Evolutionary conservation across 495 filamentous ascomycete genomes (phyloP).

Genomic region (Penicillium cosmopolitanum): DNA sequence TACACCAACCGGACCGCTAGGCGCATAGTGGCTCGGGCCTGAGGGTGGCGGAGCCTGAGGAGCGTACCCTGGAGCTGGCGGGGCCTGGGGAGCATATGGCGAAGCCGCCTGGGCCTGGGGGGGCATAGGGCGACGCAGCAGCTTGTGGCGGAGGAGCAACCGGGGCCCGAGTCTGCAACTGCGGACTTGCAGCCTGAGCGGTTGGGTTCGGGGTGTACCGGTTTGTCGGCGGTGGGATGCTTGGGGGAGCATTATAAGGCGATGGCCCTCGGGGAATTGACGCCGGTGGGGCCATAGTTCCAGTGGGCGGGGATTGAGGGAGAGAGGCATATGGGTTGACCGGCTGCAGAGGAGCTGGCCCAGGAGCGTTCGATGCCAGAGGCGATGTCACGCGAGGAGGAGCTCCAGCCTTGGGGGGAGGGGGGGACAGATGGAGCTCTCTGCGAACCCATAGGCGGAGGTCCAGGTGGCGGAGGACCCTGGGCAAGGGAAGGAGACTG

Average conservation of each 20-base stretch:
- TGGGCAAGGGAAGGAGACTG: conserved; percentile 61
- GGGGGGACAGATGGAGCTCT: conserved; percentile 59
- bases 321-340: conserved; percentile 73
- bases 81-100: conserved; percentile 41
- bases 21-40: conserved; percentile 50
- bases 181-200: conserved; percentile 51
- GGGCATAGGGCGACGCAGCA: conserved; percentile 66
- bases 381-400: conserved; percentile 61
- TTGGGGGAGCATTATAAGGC: conserved; percentile 84
- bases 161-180: conserved; percentile 43
- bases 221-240: conserved; percentile 72
- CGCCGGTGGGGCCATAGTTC: conserved; percentile 49
- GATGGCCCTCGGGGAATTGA: conserved; percentile 76
- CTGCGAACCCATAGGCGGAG: conserved; percentile 42
- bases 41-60: conserved; percentile 45
- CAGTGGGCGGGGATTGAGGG: conserved; percentile 40
- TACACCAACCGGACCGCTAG: conserved; percentile 40
- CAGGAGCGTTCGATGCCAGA: conserved; percentile 45
- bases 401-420: conserved; percentile 48
- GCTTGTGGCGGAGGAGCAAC: conserved; percentile 56
- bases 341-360: conserved; percentile 60
- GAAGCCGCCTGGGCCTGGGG: conserved; percentile 40
- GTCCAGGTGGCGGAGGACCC: conserved; percentile 44
- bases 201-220: conserved; percentile 85
- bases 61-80: conserved; percentile 25